Conservation (phyloP, 768 basidiomycete species). For the Sarcodon aspratus region DNA sequence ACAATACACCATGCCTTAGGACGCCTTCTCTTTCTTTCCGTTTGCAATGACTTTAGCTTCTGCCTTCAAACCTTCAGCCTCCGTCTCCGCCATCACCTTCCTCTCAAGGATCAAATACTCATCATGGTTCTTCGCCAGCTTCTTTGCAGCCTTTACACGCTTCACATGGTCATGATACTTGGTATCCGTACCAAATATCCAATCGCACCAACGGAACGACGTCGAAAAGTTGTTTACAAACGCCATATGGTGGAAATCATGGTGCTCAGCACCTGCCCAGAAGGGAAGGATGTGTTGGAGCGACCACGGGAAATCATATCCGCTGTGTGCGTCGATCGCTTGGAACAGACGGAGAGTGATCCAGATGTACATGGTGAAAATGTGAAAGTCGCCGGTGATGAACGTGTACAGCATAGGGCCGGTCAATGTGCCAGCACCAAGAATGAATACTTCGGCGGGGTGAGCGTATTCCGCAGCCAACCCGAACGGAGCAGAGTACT, state of each 20-base stretch:
- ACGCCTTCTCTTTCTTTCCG: conserved; percentile 10
- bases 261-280: conserved; percentile 97
- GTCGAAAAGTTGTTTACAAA: conserved; percentile 92
- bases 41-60: conserved; percentile 37
- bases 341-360: conserved; percentile 92
- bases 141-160: conserved; percentile 51
- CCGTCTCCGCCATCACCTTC: conserved; percentile 55
- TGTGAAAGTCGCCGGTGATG: conserved; percentile 72
- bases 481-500: conserved; percentile 94
- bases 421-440: conserved; percentile 83
- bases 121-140: conserved; percentile 31
- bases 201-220: conserved; percentile 91
- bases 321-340: conserved; percentile 94
- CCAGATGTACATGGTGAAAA: conserved; percentile 90
- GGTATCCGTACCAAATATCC: conserved; percentile 79
- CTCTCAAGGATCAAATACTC: conserved; percentile 46
- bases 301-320: conserved; percentile 99
- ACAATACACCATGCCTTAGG: conserved; percentile 4
- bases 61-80: conserved; percentile 59
- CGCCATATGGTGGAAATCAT: conserved; percentile 98
- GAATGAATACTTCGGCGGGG: conserved; percentile 90
- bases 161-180: conserved; percentile 79
- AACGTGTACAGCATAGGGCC: conserved; percentile 83
- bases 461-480: conserved; percentile 98
- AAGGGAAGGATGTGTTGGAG: conserved; percentile 86